These are phyloP conservation scores for Albifimbria verrucaria DNA, from an alignment of 2,329 filamentous ascomycete genomes.

Conservation along the genomic window DNA sequence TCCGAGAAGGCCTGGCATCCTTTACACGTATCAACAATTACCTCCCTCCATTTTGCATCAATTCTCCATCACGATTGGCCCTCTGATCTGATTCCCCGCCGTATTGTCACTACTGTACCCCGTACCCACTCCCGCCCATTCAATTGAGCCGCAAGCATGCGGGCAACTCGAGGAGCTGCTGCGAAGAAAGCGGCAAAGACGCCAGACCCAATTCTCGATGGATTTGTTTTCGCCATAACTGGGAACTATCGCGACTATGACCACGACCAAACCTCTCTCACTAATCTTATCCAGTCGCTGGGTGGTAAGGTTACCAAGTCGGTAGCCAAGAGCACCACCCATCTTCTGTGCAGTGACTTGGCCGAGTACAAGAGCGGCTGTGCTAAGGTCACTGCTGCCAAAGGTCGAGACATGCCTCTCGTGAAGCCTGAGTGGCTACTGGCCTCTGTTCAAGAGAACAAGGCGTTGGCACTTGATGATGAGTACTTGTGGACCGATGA, in stretches of 20 bases:
- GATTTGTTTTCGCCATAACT: conserved; percentile 52
- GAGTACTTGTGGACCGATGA: conserved; percentile 21
- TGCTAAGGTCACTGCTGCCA: conserved; percentile 49
- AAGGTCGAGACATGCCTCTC: conserved; percentile 46
- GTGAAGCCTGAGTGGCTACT: conserved; percentile 61
- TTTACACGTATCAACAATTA: neutral
- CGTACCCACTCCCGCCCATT: neutral
- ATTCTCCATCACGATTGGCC: neutral
- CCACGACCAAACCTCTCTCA: conserved; percentile 47
- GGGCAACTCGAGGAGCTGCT: neutral
- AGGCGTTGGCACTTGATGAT: conserved; percentile 16
- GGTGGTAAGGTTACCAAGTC: conserved; percentile 46
- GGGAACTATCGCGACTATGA: conserved; percentile 55
- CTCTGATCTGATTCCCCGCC: neutral
- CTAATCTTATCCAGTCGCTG: conserved; percentile 41
- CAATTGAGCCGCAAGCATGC: neutral
- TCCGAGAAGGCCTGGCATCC: neutral
- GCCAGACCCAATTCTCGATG: conserved; percentile 37
- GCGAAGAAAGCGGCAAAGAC: conserved; percentile 6
- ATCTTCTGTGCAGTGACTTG: conserved; percentile 51
- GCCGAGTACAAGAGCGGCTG: conserved; percentile 47
- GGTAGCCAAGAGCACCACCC: conserved; percentile 49
- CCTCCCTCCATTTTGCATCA: neutral
- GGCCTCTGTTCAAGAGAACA: conserved; percentile 41
- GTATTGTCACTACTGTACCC: neutral